These are phyloP conservation scores for Metschnikowia sp. DNA, from an alignment of 805 yeast species.

Conservation along the genomic window DNA sequence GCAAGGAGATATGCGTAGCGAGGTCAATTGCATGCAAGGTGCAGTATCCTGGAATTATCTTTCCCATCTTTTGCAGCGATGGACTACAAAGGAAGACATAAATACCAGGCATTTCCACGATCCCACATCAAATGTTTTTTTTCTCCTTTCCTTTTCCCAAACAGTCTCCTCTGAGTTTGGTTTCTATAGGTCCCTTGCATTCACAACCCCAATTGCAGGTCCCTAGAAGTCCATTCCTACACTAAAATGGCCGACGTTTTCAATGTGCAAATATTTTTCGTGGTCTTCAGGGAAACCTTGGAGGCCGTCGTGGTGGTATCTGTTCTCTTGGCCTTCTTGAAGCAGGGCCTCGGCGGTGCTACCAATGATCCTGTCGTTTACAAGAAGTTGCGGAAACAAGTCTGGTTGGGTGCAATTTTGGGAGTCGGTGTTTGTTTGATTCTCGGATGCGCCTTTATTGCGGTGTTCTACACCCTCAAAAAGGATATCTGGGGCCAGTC, in stretches of 20 bases:
- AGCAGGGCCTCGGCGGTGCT: conserved; percentile 73
- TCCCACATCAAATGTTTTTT: too few species aligned
- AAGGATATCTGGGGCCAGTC: conserved; percentile 81
- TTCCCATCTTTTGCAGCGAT: neutral
- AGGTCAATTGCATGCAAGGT: too few species aligned
- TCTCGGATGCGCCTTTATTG: conserved; percentile 91
- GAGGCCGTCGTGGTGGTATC: conserved; percentile 93
- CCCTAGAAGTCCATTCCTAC: too few species aligned
- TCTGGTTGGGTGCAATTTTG: conserved; percentile 74
- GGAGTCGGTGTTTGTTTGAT: conserved; percentile 80
- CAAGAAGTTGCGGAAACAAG: conserved; percentile 66
- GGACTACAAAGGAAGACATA: neutral
- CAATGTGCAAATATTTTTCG: conserved; percentile 75
- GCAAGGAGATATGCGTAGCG: too few species aligned
- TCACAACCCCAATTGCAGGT: too few species aligned
- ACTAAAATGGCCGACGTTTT: conserved; percentile 51
- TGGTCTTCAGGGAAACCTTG: conserved; percentile 88
- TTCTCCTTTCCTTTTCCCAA: neutral
- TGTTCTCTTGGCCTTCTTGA: conserved; percentile 84
- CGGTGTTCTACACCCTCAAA: conserved; percentile 79
- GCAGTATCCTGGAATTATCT: neutral
- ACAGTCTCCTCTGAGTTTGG: neutral
- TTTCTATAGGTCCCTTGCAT: too few species aligned
- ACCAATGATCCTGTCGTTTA: conserved; percentile 47
- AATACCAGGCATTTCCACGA: neutral